These are phyloP conservation scores for Talaromyces ruber DNA, from an alignment of 495 filamentous ascomycete genomes.

Conservation along the genomic window DNA sequence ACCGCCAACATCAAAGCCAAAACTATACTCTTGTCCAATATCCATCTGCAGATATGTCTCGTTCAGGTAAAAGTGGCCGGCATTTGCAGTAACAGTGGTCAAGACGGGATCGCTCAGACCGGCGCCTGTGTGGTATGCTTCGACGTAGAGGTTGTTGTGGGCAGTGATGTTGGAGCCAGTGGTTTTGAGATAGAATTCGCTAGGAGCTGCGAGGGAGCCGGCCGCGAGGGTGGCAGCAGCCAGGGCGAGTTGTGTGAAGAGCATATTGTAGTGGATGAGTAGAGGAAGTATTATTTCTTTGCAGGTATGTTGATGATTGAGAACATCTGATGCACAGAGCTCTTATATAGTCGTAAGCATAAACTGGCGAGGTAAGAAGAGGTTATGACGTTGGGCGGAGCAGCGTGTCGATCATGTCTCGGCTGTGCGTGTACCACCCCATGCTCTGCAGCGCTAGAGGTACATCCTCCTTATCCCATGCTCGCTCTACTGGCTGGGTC, in stretches of 20 bases:
- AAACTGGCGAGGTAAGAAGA: neutral
- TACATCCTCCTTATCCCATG: neutral
- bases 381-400: neutral
- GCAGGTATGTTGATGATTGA: neutral
- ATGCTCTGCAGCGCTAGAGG: neutral
- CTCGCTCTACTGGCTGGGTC: neutral
- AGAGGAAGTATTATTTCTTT: no score
- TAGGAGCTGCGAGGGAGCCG: constrained; percentile 12
- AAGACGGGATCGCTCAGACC: constrained; percentile 39
- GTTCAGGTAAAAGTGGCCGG: constrained; percentile 31
- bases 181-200: constrained; percentile 37
- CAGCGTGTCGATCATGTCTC: constrained; percentile 1
- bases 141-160: constrained; percentile 36
- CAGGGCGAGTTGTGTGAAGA: neutral
- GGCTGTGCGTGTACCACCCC: neutral
- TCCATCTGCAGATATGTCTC: constrained; percentile 30
- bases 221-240: neutral
- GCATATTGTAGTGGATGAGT: neutral
- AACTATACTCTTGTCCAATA: constrained; percentile 24
- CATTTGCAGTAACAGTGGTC: constrained; percentile 13
- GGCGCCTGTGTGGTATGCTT: constrained; percentile 41
- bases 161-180: constrained; percentile 18
- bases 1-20: constrained; percentile 22
- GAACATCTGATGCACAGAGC: neutral
- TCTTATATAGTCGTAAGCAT: neutral